phyloP scores from a whole-genome alignment of 2,329 filamentous ascomycete genomes.

The Xylariaceae sp. region DNA sequence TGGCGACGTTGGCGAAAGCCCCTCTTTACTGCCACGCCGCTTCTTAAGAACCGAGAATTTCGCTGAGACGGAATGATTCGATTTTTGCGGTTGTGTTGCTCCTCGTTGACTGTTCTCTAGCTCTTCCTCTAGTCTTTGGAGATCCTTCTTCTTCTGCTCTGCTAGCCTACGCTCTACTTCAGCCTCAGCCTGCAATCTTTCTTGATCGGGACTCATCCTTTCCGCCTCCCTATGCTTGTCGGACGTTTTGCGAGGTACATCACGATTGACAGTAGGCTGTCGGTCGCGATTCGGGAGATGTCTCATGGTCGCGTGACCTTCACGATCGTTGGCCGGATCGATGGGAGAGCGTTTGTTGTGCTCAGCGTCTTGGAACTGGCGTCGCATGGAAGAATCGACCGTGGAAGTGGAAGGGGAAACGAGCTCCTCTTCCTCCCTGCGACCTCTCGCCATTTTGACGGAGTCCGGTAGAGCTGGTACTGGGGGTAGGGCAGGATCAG shows the following conservation, averaged over 20 bases:
- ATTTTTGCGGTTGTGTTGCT: slow-evolving; percentile 26
- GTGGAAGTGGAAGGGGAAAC: background rate
- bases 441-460: slow-evolving; percentile 16
- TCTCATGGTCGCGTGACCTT: slow-evolving; percentile 10
- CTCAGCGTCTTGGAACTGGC: slow-evolving; percentile 23
- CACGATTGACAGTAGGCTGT: slow-evolving; percentile 16
- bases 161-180: slow-evolving; percentile 49
- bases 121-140: slow-evolving; percentile 44
- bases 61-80: slow-evolving; percentile 44
- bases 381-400: slow-evolving; percentile 15
- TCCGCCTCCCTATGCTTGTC: slow-evolving; percentile 28
- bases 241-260: slow-evolving; percentile 17
- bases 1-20: slow-evolving; percentile 33
- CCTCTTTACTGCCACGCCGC: slow-evolving; percentile 40
- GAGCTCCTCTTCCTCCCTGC: slow-evolving; percentile 17
- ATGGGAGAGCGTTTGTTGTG: slow-evolving; percentile 14
- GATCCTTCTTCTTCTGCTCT: slow-evolving; percentile 49
- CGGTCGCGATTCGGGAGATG: slow-evolving; percentile 21
- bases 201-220: slow-evolving; percentile 32
- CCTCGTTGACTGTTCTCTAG: slow-evolving; percentile 36
- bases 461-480: slow-evolving; percentile 31
- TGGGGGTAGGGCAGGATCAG: slow-evolving; percentile 28
- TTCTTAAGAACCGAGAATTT: slow-evolving; percentile 47
- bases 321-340: slow-evolving; percentile 15
- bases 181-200: slow-evolving; percentile 43